Evolutionary conservation across 1,284 basidiomycete species (phyloP).

Genomic region (Anthracocystis walkeri): DNA sequence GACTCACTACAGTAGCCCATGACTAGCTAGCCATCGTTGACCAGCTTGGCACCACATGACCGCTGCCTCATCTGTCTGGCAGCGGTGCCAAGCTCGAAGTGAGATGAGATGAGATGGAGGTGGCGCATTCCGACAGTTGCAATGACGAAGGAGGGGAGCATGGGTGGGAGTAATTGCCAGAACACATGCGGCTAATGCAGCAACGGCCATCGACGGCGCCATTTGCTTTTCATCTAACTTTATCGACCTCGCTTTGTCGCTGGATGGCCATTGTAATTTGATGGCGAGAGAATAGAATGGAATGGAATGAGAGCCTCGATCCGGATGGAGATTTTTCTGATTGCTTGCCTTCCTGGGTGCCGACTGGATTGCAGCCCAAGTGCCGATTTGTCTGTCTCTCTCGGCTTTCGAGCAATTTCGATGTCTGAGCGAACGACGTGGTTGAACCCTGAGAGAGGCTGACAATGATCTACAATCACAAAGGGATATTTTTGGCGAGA

Average conservation of each 20-base stretch:
- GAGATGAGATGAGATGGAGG: background rate
- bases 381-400: background rate
- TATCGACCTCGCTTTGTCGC: background rate
- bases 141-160: background rate
- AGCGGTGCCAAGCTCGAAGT: constrained; percentile 2
- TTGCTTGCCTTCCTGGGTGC: constrained; percentile 19
- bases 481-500: too few species aligned
- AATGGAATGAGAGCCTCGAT: constrained; percentile 13
- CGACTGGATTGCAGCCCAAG: constrained; percentile 1
- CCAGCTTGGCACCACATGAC: background rate
- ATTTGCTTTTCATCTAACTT: too few species aligned
- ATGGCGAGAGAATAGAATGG: background rate
- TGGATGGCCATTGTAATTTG: background rate
- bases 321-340: constrained; percentile 17
- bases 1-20: background rate
- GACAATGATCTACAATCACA: background rate
- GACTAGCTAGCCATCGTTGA: constrained; percentile 1
- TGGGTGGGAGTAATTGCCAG: background rate
- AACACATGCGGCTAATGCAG: constrained; percentile 10
- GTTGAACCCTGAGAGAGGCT: constrained; percentile 4
- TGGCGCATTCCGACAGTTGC: constrained; percentile 5
- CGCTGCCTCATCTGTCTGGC: background rate
- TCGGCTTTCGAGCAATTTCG: constrained; percentile 8
- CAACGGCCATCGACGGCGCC: background rate
- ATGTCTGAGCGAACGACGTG: background rate